These are phyloP conservation scores for Pelargonium cotyledonis DNA, from an alignment of 441 rosid species.

Conservation along the genomic window DNA sequence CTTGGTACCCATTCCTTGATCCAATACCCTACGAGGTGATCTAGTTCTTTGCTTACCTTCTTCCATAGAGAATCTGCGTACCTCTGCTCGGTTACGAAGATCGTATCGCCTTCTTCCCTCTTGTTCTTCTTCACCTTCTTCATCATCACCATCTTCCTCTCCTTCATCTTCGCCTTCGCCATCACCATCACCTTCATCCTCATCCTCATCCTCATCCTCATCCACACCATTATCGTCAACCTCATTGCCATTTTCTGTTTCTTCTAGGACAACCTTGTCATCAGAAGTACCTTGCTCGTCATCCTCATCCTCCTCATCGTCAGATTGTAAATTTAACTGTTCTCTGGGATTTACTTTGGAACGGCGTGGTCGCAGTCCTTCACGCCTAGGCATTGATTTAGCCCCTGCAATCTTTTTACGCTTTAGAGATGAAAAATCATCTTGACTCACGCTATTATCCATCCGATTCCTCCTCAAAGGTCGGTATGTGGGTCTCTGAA, in stretches of 20 bases:
- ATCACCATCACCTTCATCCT: constrained; percentile 30
- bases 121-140: constrained; percentile 87
- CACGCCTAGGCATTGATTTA: constrained; percentile 78
- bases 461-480: constrained; percentile 53
- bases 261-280: constrained; percentile 70
- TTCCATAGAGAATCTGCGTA: constrained; percentile 71
- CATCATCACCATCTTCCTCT: constrained; percentile 54
- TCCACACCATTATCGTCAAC: constrained; percentile 55
- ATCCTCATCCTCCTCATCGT: constrained; percentile 36
- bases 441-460: constrained; percentile 48
- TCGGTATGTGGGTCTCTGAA: constrained; percentile 67
- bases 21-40: constrained; percentile 92
- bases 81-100: constrained; percentile 93
- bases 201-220: constrained; percentile 55
- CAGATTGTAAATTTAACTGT: constrained; percentile 49
- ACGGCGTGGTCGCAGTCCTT: constrained; percentile 94
- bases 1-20: constrained; percentile 93
- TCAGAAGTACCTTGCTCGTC: constrained; percentile 55
- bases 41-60: constrained; percentile 73
- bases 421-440: constrained; percentile 51
- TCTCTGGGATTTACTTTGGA: constrained; percentile 51
- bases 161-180: constrained; percentile 34
- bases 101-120: constrained; percentile 96
- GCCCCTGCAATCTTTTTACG: constrained; percentile 43
- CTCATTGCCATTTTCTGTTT: constrained; percentile 81